Conservation (phyloP, 768 basidiomycete genomes). For the Auriscalpium orientale region DNA sequence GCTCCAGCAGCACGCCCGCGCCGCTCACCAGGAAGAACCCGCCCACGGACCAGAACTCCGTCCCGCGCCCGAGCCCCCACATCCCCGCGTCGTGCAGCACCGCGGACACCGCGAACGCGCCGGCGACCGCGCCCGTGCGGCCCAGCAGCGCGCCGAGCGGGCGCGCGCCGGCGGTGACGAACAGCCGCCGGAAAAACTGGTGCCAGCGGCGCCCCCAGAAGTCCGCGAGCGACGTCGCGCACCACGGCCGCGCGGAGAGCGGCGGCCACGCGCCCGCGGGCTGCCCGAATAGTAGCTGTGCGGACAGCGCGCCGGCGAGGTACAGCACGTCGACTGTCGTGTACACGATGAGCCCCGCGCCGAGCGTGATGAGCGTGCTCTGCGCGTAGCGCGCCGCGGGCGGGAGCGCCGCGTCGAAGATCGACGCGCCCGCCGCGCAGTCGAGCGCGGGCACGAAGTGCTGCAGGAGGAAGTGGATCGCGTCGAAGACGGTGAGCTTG, state of each 20-base stretch:
- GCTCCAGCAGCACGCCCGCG: conserved; percentile 44
- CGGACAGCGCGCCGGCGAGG: conserved; percentile 16
- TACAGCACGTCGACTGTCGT: conserved; percentile 16
- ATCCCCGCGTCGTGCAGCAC: conserved; percentile 51
- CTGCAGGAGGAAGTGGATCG: conserved; percentile 1
- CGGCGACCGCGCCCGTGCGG: conserved; percentile 41
- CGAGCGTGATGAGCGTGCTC: neutral
- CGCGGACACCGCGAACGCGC: conserved; percentile 53
- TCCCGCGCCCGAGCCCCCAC: conserved; percentile 51
- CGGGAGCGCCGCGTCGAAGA: conserved; percentile 1
- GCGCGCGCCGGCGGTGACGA: conserved; percentile 24
- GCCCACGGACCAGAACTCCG: conserved; percentile 33
- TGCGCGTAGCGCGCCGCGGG: neutral
- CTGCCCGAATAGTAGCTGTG: conserved; percentile 23
- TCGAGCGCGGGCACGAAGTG: neutral
- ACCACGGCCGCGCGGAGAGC: conserved; percentile 26
- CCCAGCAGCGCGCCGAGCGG: conserved; percentile 36
- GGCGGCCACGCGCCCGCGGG: conserved; percentile 27
- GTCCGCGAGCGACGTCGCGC: conserved; percentile 27
- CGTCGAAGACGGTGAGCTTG: conserved; percentile 1
- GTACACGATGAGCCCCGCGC: conserved; percentile 6
- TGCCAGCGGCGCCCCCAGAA: conserved; percentile 36
- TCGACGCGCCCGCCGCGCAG: neutral
- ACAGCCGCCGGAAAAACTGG: conserved; percentile 25
- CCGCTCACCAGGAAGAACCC: conserved; percentile 56